These are phyloP conservation scores for Terana coerulea DNA, from an alignment of 768 basidiomycete genomes.

Conservation along the genomic window DNA sequence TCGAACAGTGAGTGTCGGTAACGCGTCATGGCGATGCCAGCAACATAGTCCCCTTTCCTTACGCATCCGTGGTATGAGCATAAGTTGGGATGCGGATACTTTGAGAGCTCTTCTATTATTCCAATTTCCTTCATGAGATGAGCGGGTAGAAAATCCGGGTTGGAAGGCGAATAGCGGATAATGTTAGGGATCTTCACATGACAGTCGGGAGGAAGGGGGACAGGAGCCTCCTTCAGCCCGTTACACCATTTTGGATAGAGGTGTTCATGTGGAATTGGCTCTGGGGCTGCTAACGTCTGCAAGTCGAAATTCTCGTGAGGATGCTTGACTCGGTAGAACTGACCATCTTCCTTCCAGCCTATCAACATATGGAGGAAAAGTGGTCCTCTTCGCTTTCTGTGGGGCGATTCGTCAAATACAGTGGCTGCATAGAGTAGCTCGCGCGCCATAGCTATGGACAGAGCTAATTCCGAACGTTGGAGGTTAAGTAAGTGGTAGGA, in stretches of 20 bases:
- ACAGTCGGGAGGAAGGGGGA: neutral
- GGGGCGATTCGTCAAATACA: too few relatives aligned
- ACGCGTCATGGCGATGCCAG: neutral
- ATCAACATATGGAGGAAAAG: neutral
- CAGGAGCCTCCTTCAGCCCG: neutral
- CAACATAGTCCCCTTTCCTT: neutral
- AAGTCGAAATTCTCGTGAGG: neutral
- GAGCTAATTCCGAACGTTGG: too few relatives aligned
- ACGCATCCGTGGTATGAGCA: neutral
- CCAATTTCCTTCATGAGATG: neutral
- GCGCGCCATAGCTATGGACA: too few relatives aligned
- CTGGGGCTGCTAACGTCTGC: neutral
- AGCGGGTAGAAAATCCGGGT: neutral
- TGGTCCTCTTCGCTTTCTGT: too few relatives aligned
- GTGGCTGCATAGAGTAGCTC: too few relatives aligned
- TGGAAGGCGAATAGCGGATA: neutral
- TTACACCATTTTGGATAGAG: neutral
- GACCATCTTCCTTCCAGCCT: neutral
- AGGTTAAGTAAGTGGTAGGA: too few relatives aligned
- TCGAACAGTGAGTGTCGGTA: neutral
- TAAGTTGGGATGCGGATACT: neutral
- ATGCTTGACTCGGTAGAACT: neutral
- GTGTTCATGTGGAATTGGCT: neutral
- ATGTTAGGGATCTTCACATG: neutral
- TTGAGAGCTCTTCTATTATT: neutral